Evolutionary conservation across 2,329 filamentous ascomycete species (phyloP), one percentile per base, ranked within the genome.

Genomic region (Sporothrix schenckii): DNA sequence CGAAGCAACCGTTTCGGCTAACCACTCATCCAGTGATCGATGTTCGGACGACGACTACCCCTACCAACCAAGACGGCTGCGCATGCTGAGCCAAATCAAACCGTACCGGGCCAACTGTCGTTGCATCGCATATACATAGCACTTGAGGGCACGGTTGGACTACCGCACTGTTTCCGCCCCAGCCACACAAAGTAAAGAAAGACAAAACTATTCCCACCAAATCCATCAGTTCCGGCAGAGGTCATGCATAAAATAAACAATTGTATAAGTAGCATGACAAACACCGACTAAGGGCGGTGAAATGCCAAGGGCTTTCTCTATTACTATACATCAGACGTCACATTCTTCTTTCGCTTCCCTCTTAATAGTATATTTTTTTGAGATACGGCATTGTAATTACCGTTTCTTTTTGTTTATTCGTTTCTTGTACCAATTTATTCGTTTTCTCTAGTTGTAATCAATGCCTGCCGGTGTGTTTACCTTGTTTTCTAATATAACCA

Each of bases 31-130:
- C 76, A 95, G 92, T 95, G 92, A 97, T 97, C 78, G 92, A 97
- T 82, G 93, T 97, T 75, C 95, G 94, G 82, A 94, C 93, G 78
- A 92, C 89, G 81, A 87, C 87, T 69, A 86, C 87, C 75, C 87
- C 88, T 72, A 82, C 88, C 74, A 86, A 85, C 77, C 92, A 94
- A 80, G 91, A 93, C 72, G 89, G 90, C 71, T 94, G 91, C 80
- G 83, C 88, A 65, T 92, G 89, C 81, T 92, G 79, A 78, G 75
- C 73, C 47, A 19, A 30, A 39, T 5, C 2, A 24, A 27, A 16
- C 27, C 14, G 16, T 47, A 2, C 24, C 10, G 39, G 19, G 9
- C 13, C 54, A 13, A 41, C 19, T 58, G 44, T 14, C 19, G 34
- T 53, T 69, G 34, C 34, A 24, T 53, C 58, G 14, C 53, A 30